Percentiles rank a stretch among this genome's conserved stretches.
Conservation (phyloP, 345 rosid species). For the Lumnitzera racemosa region DNA sequence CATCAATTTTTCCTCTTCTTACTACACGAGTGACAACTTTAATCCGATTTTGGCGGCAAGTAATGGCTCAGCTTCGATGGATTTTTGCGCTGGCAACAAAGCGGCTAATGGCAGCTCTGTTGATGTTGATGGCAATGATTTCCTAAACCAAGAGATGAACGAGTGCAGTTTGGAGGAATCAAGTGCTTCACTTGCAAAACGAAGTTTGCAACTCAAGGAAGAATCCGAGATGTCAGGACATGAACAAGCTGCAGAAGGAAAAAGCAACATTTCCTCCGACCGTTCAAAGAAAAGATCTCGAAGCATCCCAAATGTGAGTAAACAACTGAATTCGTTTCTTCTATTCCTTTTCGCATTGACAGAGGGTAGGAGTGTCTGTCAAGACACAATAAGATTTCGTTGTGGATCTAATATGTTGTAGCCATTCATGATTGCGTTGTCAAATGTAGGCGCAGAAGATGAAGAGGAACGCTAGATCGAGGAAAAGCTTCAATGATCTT, state of each 20-base stretch:
- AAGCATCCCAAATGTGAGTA: conserved; percentile 39
- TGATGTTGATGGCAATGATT: conserved; percentile 19
- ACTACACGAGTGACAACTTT: too few species aligned
- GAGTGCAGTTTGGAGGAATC: not conserved
- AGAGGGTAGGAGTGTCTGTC: not conserved
- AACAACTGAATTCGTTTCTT: too few species aligned
- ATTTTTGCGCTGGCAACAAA: conserved; percentile 34
- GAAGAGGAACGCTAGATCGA: conserved; percentile 35
- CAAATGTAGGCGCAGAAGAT: conserved; percentile 31
- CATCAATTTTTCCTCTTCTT: too few species aligned
- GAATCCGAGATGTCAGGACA: conserved; percentile 20
- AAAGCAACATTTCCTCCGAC: conserved; percentile 20
- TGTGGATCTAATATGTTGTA: not conserved
- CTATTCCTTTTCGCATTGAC: too few species aligned
- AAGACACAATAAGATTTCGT: not conserved
- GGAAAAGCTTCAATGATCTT: conserved; percentile 28
- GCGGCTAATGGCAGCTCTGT: conserved; percentile 25
- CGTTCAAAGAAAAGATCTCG: conserved; percentile 45
- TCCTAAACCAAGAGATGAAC: conserved; percentile 25
- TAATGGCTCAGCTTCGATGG: conserved; percentile 17
- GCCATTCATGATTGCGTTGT: not conserved
- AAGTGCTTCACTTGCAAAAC: not conserved
- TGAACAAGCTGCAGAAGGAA: conserved; percentile 24
- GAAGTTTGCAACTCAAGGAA: conserved; percentile 13
- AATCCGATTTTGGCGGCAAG: too few species aligned